Evolutionary conservation across 768 basidiomycete species (phyloP), one percentile per base, ranked within the genome.

Genomic region (Mycena albidolilacea): DNA sequence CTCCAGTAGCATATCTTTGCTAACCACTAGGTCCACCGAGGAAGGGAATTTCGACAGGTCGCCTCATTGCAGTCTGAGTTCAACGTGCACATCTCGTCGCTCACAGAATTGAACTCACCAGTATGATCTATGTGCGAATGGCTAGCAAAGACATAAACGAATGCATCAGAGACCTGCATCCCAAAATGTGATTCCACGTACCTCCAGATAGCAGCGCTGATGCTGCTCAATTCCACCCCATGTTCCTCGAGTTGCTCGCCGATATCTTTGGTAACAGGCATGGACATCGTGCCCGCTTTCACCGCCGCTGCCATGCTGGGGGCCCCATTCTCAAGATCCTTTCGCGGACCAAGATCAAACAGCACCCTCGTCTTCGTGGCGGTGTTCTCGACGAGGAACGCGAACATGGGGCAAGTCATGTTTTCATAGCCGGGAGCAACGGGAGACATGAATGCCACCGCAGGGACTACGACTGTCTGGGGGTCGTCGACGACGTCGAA

Each of bases 11-110:
- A 35, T 59, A 5, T 64, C 75, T 17, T 52, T 30, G 38, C 75
- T 61, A 15, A 73, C 50, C 8, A 76, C 66, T 15, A 76, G 72
- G 3, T 63, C 64, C 0, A 64, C 70, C 8, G 72, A 73, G n/a
- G 71, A 21, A 2, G 75, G 75, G 39, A 73, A 76, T 30, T 69
- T 64, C 1, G 72, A 70, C 58, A 69, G 59, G 44, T 76, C 75
- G 38, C 75, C 75, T 67, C 30, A 38, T 11, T 11, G 12, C 61
- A 21, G 15, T 58, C 19, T 35, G n/a, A 38, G 14, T 1, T n/a
- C 30, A 55, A 21, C 38, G 7, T n/a, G 11, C 0, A 19, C 11
- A 5, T 21, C n/a, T 15, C 9, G 19, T 17, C 3, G 19, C 30
- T 37, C 30, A 35, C 2, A 38, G n/a, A 38, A 10, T 12, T 9